A percentile compares a stretch with the other conserved stretches of the same genome.
These are phyloP conservation scores for Cenococcum geophilum DNA, from an alignment of 495 filamentous ascomycete species.

Conservation along the genomic window DNA sequence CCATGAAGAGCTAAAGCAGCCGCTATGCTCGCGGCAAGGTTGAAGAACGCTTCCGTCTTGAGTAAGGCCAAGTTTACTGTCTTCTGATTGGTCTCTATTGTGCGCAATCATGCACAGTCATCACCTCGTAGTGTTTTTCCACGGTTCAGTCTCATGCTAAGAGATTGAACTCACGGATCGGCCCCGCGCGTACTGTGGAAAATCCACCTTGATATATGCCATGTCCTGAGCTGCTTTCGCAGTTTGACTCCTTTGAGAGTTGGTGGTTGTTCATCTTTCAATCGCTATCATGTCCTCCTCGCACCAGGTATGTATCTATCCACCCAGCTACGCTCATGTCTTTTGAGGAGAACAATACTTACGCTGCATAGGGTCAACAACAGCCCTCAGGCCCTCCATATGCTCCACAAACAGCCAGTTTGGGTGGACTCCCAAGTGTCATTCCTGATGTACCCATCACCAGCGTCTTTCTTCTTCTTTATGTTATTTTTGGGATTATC, in stretches of 20 bases:
- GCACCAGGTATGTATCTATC: not conserved
- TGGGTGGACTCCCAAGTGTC: constrained; percentile 33
- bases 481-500: constrained; percentile 27
- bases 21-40: too few relatives aligned
- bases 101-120: not conserved
- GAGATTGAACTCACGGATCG: not conserved
- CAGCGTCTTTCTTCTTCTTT: constrained; percentile 36
- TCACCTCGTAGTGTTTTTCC: not conserved
- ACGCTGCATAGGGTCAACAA: not conserved
- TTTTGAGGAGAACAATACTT: not conserved
- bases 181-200: constrained; percentile 2
- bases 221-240: not conserved
- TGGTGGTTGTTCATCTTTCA: not conserved
- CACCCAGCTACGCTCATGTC: not conserved
- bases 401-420: constrained; percentile 28
- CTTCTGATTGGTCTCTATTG: not conserved
- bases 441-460: constrained; percentile 36
- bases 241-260: not conserved
- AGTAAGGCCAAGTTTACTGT: not conserved
- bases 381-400: constrained; percentile 30
- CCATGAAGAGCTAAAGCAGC: too few relatives aligned
- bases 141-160: not conserved
- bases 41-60: too few relatives aligned
- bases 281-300: not conserved
- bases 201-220: not conserved